These are phyloP conservation scores for Croton laevigatus DNA, from an alignment of 441 rosid genomes.

Conservation along the genomic window DNA sequence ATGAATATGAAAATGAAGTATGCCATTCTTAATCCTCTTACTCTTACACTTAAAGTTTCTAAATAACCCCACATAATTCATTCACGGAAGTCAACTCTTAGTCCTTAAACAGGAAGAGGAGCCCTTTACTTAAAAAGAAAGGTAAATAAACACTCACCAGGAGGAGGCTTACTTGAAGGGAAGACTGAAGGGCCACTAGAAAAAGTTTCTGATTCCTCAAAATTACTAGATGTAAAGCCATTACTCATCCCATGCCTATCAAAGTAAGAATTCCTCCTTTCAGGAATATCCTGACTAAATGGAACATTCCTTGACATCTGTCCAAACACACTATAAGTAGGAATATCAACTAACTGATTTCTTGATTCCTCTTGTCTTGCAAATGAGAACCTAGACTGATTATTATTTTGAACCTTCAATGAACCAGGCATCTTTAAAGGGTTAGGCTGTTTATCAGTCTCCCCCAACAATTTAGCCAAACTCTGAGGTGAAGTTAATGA, in stretches of 20 bases:
- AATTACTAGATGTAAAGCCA: slow-evolving; percentile 52
- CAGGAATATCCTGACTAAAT: slow-evolving; percentile 41
- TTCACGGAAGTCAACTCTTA: background rate
- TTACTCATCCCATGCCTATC: slow-evolving; percentile 40
- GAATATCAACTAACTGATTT: slow-evolving; percentile 38
- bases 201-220: slow-evolving; percentile 46
- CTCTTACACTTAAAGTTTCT: background rate
- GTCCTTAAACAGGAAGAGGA: background rate
- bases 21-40: background rate
- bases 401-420: slow-evolving; percentile 55
- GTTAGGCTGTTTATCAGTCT: slow-evolving; percentile 48
- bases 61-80: background rate
- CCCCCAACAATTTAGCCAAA: slow-evolving; percentile 60
- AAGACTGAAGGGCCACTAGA: slow-evolving; percentile 35
- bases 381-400: slow-evolving; percentile 93
- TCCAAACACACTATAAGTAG: slow-evolving; percentile 34
- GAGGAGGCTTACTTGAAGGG: slow-evolving; percentile 48
- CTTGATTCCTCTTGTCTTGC: slow-evolving; percentile 72
- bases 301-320: slow-evolving; percentile 41
- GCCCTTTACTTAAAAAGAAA: background rate
- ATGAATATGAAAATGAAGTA: background rate
- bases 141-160: slow-evolving; percentile 45
- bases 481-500: slow-evolving; percentile 61
- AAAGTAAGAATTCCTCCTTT: slow-evolving; percentile 38
- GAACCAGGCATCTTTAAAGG: slow-evolving; percentile 47